Evolutionary conservation across 1,139 yeast genomes (phyloP).

Genomic region (Hyphopichia fennica): DNA sequence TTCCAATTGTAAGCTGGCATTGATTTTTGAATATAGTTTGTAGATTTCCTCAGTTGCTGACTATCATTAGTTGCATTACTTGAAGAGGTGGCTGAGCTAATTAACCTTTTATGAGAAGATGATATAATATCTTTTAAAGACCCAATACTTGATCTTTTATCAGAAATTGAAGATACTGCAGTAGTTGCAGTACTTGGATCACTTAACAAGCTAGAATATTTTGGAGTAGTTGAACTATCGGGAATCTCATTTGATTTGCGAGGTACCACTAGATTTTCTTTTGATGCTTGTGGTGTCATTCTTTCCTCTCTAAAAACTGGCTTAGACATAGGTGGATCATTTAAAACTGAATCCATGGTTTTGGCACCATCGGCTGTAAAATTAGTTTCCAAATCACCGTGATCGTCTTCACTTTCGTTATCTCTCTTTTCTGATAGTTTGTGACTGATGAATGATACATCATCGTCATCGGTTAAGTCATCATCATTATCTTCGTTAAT

Average conservation of each 20-base stretch:
- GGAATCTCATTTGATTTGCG: neutral
- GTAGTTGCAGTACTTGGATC: neutral
- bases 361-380: conserved; percentile 10
- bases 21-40: conserved; percentile 2
- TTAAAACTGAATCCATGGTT: conserved; percentile 30
- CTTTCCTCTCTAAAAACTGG: conserved; percentile 35
- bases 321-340: conserved; percentile 21
- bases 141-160: conserved; percentile 3
- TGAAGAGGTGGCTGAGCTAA: conserved; percentile 1
- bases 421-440: neutral
- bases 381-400: conserved; percentile 6
- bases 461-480: conserved; percentile 12
- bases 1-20: conserved; percentile 42
- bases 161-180: neutral
- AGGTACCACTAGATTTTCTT: conserved; percentile 11
- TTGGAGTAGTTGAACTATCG: neutral
- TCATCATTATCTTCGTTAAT: conserved; percentile 33
- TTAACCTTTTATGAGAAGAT: conserved; percentile 2
- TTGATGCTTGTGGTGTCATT: conserved; percentile 27
- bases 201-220: conserved; percentile 9
- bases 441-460: conserved; percentile 1
- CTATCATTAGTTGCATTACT: neutral
- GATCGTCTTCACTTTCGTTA: conserved; percentile 6
- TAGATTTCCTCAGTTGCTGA: conserved; percentile 10
- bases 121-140: neutral